phyloP scores from a whole-genome alignment of 306 rosid genomes.

The Corylus americana region DNA sequence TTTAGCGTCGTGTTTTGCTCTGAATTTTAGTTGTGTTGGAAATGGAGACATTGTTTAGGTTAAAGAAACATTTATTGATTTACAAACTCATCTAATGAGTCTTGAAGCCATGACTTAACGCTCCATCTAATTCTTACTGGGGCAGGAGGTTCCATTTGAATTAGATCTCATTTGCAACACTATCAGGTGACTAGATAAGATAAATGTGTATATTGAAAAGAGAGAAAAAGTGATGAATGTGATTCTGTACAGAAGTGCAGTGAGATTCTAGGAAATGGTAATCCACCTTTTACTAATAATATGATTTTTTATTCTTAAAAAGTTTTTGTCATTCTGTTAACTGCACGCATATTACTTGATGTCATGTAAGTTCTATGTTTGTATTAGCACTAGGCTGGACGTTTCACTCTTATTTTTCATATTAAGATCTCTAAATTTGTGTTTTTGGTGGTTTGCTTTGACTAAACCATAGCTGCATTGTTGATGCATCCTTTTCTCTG shows the following conservation, averaged over 20 bases:
- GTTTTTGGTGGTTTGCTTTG: conserved; percentile 24
- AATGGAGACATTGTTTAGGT: background rate
- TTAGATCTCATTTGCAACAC: background rate
- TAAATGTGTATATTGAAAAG: background rate
- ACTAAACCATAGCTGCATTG: conserved; percentile 25
- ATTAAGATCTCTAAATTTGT: conserved; percentile 13
- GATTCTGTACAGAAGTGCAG: background rate
- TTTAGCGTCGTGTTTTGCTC: conserved; percentile 7
- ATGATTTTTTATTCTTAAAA: background rate
- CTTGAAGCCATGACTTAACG: background rate
- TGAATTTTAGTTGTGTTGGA: background rate
- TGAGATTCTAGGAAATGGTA: background rate
- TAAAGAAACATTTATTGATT: background rate
- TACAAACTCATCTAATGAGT: background rate
- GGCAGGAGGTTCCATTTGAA: background rate
- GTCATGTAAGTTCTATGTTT: background rate
- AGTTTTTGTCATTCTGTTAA: background rate
- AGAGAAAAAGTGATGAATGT: background rate
- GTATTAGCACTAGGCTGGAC: background rate
- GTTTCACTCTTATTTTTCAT: background rate
- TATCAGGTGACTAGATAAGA: background rate
- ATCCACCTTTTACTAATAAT: background rate
- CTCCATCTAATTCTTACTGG: background rate
- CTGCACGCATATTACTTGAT: background rate
- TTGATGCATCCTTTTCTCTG: conserved; percentile 36